Conservation (phyloP, 129 eudicot genomes). For the Artemisia tridentata region DNA sequence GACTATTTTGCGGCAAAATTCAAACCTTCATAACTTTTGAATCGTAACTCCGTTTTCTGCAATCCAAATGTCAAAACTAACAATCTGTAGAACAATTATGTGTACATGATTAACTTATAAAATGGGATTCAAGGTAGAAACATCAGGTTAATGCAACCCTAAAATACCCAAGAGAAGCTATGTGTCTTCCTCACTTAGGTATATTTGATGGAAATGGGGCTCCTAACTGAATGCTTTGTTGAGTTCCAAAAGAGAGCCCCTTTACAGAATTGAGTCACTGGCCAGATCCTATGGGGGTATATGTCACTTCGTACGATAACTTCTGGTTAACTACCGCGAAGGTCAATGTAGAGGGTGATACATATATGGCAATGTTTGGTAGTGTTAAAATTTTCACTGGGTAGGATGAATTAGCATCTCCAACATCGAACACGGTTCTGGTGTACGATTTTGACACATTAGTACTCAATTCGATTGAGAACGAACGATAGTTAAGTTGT, state of each 20-base stretch:
- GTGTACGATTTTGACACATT: conserved; percentile 26
- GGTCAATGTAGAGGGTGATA: conserved; percentile 32
- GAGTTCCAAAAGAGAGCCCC: conserved; percentile 37
- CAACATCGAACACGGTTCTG: conserved; percentile 55
- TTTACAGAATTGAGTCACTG: conserved; percentile 14
- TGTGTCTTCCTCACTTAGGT: conserved; percentile 19
- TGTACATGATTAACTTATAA: neutral
- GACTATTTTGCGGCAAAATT: too few relatives aligned
- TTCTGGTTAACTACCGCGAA: conserved; percentile 37
- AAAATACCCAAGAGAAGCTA: conserved; percentile 10
- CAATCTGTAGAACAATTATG: neutral
- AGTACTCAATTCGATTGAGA: conserved; percentile 29
- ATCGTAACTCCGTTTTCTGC: too few relatives aligned
- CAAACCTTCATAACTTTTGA: too few relatives aligned
- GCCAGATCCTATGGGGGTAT: neutral
- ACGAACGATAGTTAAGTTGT: conserved; percentile 53
- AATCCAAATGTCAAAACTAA: neutral
- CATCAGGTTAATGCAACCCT: conserved; percentile 10
- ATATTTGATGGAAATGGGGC: conserved; percentile 34
- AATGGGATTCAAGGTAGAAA: neutral
- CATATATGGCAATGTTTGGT: conserved; percentile 23
- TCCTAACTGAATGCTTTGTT: conserved; percentile 35
- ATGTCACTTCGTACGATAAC: conserved; percentile 35
- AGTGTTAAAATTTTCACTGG: conserved; percentile 5
- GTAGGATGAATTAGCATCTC: conserved; percentile 43